A percentile compares a stretch with the other conserved stretches of the same genome.
These are phyloP conservation scores for Erysimum cheiranthoides DNA, from an alignment of 345 rosid genomes.

Conservation along the genomic window DNA sequence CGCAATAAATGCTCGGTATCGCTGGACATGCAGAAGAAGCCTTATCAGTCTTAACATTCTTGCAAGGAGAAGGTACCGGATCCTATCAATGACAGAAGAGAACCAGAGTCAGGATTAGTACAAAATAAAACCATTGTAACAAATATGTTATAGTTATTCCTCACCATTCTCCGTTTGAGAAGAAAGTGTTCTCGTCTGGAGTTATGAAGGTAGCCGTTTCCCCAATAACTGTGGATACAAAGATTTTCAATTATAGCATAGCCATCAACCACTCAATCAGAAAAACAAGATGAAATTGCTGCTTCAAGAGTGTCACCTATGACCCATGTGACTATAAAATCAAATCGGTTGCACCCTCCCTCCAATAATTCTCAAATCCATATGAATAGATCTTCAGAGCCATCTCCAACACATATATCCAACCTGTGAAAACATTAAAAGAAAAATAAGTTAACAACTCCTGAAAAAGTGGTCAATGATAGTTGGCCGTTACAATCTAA, in stretches of 20 bases:
- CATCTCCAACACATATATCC: constrained; percentile 98
- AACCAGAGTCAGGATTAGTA: constrained; percentile 14
- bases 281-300: constrained; percentile 8
- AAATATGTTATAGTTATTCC: constrained; percentile 26
- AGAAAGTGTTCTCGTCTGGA: constrained; percentile 65
- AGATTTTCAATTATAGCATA: constrained; percentile 32
- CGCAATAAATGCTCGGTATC: constrained; percentile 86
- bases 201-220: constrained; percentile 85
- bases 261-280: constrained; percentile 26
- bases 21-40: constrained; percentile 75
- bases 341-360: constrained; percentile 94
- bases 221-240: constrained; percentile 77
- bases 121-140: constrained; percentile 4
- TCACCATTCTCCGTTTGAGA: constrained; percentile 98
- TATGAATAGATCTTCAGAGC: constrained; percentile 82
- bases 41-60: constrained; percentile 92
- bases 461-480: not conserved
- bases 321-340: constrained; percentile 85
- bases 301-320: constrained; percentile 62
- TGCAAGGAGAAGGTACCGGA: constrained; percentile 96
- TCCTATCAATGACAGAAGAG: constrained; percentile 59
- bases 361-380: constrained; percentile 94
- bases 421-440: constrained; percentile 60
- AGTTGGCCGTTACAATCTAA: constrained; percentile 7
- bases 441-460: constrained; percentile 32